These are phyloP conservation scores for Polygonum maritimum DNA, from an alignment of 148 eudicot genomes.

Conservation along the genomic window DNA sequence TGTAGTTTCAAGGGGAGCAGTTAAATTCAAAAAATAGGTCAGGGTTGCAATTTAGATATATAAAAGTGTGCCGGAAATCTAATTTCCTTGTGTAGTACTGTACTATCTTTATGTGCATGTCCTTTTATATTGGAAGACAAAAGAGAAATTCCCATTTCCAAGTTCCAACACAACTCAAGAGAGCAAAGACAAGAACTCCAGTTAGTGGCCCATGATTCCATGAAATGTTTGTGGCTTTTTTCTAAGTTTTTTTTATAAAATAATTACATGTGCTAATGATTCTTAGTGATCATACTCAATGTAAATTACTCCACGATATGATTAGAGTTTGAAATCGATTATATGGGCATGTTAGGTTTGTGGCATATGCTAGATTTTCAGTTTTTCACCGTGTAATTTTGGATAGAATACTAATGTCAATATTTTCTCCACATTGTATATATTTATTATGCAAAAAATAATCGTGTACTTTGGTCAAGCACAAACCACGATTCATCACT, in stretches of 20 bases:
- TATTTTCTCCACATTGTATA: no score
- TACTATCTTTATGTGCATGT: not conserved
- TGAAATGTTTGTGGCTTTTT: not conserved
- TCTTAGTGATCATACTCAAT: not conserved
- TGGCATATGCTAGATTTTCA: no score
- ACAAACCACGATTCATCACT: no score
- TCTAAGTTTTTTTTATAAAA: not conserved
- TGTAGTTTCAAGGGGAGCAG: conserved; percentile 53
- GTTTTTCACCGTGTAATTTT: no score
- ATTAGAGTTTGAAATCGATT: no score
- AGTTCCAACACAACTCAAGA: not conserved
- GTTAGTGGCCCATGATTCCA: not conserved
- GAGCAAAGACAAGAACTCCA: not conserved
- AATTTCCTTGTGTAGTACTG: not conserved
- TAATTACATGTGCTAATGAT: not conserved
- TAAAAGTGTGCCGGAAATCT: not conserved
- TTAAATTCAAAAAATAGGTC: conserved; percentile 15
- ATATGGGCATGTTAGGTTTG: no score
- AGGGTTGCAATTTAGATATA: not conserved
- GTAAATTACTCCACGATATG: not conserved
- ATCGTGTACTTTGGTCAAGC: no score
- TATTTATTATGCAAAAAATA: no score
- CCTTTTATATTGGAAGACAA: conserved; percentile 3
- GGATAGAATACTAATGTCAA: no score
- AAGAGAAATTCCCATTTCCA: not conserved